Evolutionary conservation across 768 basidiomycete species (phyloP).

Genomic region (Trametes cinnabarina): DNA sequence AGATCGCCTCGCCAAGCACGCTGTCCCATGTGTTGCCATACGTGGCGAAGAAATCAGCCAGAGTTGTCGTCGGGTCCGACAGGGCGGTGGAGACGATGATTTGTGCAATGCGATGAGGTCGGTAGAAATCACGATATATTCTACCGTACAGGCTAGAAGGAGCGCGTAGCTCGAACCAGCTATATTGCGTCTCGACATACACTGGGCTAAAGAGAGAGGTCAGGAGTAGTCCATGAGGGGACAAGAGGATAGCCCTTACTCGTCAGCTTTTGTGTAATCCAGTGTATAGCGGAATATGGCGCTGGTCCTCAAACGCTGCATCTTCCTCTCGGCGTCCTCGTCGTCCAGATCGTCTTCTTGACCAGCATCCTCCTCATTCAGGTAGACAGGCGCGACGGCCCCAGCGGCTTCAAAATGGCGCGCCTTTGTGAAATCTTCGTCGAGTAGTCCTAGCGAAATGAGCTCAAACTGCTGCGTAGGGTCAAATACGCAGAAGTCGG

Average conservation of each 20-base stretch:
- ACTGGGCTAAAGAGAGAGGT: conserved; percentile 45
- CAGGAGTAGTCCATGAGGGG: neutral
- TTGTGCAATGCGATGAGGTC: conserved; percentile 50
- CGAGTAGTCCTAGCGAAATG: conserved; percentile 47
- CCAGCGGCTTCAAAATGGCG: conserved; percentile 56
- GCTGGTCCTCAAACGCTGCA: conserved; percentile 41
- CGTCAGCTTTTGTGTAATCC: conserved; percentile 47
- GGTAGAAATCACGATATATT: conserved; percentile 49
- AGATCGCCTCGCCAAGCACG: neutral
- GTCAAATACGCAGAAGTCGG: conserved; percentile 63
- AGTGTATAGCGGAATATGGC: conserved; percentile 48
- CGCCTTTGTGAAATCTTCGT: conserved; percentile 37
- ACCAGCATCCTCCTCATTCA: conserved; percentile 60
- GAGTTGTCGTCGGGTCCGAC: conserved; percentile 31
- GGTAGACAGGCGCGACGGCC: conserved; percentile 43
- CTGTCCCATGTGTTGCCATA: conserved; percentile 8
- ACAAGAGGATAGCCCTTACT: conserved; percentile 40
- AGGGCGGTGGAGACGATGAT: conserved; percentile 40
- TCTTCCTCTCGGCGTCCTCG: conserved; percentile 30
- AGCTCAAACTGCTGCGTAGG: conserved; percentile 43
- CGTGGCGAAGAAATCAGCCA: conserved; percentile 34
- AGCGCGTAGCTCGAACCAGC: conserved; percentile 57
- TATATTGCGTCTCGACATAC: conserved; percentile 61
- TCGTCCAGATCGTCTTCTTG: conserved; percentile 50
- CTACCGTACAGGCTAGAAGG: conserved; percentile 47